Percentiles rank a stretch among this genome's conserved stretches.
Evolutionary conservation across 306 rosid species (phyloP).

Genomic region (Potentilla sterilis): DNA sequence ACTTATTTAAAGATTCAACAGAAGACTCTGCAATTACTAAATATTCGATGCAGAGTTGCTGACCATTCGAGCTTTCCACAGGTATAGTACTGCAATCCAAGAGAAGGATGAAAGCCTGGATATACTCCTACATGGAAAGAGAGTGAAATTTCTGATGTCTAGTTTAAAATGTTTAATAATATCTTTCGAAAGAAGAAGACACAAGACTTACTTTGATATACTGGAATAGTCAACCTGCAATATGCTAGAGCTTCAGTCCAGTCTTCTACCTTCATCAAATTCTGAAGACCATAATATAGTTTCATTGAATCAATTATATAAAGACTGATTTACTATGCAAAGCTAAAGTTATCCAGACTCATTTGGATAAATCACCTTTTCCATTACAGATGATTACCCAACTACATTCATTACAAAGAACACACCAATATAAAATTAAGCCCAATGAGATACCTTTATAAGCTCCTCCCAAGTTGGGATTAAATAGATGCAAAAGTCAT

Average conservation of each 20-base stretch:
- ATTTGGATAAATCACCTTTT: not conserved
- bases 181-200: not conserved
- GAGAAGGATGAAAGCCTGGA: conserved; percentile 77
- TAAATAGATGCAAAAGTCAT: conserved; percentile 62
- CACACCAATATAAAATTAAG: conserved; percentile 1
- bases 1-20: not conserved
- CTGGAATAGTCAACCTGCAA: conserved; percentile 84
- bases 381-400: not conserved
- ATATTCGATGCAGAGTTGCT: conserved; percentile 28
- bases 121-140: conserved; percentile 59
- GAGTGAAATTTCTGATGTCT: conserved; percentile 11
- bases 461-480: conserved; percentile 82
- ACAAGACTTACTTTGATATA: conserved; percentile 63
- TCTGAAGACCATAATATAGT: conserved; percentile 40
- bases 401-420: not conserved
- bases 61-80: conserved; percentile 95
- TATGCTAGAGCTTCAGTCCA: conserved; percentile 82
- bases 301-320: not conserved
- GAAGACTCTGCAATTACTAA: too few species aligned
- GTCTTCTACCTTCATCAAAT: conserved; percentile 71
- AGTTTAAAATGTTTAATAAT: not conserved
- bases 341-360: not conserved
- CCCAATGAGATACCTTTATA: conserved; percentile 52
- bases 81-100: conserved; percentile 85
- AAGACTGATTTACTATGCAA: not conserved